phyloP scores from a whole-genome alignment of 2,329 filamentous ascomycete genomes.

The Chrysoporthe puriensis region DNA sequence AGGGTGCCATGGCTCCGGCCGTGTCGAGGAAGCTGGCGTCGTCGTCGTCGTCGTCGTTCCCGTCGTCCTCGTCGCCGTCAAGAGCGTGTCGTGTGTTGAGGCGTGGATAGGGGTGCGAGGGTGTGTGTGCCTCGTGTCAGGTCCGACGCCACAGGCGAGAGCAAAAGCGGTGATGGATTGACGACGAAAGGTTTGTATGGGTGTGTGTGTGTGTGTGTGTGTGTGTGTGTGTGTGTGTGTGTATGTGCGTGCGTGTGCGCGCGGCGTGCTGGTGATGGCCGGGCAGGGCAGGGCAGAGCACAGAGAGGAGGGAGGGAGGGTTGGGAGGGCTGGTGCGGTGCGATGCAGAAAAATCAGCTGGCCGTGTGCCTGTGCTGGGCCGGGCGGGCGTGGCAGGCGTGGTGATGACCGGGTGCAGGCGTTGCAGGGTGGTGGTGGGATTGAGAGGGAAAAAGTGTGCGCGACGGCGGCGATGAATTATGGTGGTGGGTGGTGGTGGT shows the following conservation, averaged over 20 bases:
- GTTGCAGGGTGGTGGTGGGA: constrained; percentile 19
- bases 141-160: too few species aligned
- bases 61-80: too few species aligned
- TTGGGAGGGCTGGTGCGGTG: constrained; percentile 4
- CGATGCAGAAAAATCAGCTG: constrained; percentile 17
- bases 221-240: not conserved
- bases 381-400: constrained; percentile 1
- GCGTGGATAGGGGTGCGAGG: not conserved
- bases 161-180: too few species aligned
- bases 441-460: constrained; percentile 23
- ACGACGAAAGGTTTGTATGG: too few species aligned
- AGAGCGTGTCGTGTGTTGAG: too few species aligned
- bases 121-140: too few species aligned
- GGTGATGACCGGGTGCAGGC: constrained; percentile 14
- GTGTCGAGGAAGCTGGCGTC: not conserved
- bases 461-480: constrained; percentile 29
- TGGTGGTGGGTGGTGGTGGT: constrained; percentile 32
- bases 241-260: not conserved
- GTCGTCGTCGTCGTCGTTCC: not conserved
- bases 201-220: not conserved
- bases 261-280: constrained; percentile 11
- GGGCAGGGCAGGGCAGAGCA: constrained; percentile 1
- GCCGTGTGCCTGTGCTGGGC: not conserved
- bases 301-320: not conserved
- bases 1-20: constrained; percentile 40